phyloP scores from a whole-genome alignment of 2,329 filamentous ascomycete species.

The Aspergillus eucalypticola region DNA sequence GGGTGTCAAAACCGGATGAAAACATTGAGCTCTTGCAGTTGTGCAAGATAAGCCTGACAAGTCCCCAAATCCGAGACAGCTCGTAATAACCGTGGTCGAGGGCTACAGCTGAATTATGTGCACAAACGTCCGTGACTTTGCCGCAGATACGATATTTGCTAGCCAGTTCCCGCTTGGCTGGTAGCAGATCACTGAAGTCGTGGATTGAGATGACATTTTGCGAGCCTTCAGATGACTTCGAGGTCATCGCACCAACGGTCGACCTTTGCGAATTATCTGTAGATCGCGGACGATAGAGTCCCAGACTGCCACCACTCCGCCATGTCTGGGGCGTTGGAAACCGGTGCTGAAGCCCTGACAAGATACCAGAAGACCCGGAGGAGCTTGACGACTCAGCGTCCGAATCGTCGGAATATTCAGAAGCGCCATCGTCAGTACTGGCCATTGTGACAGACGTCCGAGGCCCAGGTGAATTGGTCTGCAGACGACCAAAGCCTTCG shows the following conservation, averaged over 20 bases:
- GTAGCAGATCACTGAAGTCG: constrained; percentile 69
- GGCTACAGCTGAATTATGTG: constrained; percentile 79
- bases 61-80: constrained; percentile 78
- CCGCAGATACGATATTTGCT: constrained; percentile 81
- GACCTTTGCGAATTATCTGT: constrained; percentile 51
- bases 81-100: constrained; percentile 69
- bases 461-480: constrained; percentile 52
- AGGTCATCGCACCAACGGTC: constrained; percentile 59
- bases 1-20: constrained; percentile 60
- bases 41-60: constrained; percentile 74
- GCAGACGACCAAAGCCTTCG: constrained; percentile 63
- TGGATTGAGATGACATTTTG: constrained; percentile 75
- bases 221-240: constrained; percentile 44
- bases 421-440: constrained; percentile 45
- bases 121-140: constrained; percentile 75
- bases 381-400: constrained; percentile 64
- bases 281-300: constrained; percentile 58
- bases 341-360: constrained; percentile 49
- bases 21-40: constrained; percentile 73
- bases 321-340: constrained; percentile 54
- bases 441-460: constrained; percentile 45
- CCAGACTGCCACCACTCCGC: constrained; percentile 50
- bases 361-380: constrained; percentile 46
- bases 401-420: constrained; percentile 50
- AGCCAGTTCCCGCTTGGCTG: constrained; percentile 75